These are phyloP conservation scores for Malania oleifera DNA, from an alignment of 164 flowering plant genomes.

Conservation along the genomic window DNA sequence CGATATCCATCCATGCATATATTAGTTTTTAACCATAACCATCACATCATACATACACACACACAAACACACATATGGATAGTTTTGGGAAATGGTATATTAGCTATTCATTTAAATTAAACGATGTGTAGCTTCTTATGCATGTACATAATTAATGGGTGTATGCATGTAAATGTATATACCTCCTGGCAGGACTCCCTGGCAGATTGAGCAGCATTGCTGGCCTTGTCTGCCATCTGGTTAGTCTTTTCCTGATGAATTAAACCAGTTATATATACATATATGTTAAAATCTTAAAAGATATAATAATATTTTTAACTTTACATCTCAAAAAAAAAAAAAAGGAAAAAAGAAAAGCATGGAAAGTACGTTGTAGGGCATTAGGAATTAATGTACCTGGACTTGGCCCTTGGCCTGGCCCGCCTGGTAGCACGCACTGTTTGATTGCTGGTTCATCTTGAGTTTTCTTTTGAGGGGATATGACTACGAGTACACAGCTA, in stretches of 20 bases:
- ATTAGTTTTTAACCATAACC: slow-evolving; percentile 9
- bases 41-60: neutral
- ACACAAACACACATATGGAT: neutral
- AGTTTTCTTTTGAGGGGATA: too few species aligned
- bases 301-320: neutral
- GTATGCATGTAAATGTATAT: neutral
- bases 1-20: slow-evolving; percentile 5
- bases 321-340: neutral
- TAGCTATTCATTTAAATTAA: neutral
- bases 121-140: neutral
- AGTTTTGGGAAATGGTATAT: neutral
- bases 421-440: slow-evolving; percentile 39
- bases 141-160: too few species aligned
- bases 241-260: slow-evolving; percentile 34
- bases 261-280: neutral
- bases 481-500: too few species aligned
- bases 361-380: too few species aligned
- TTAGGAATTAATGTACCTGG: slow-evolving; percentile 20
- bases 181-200: slow-evolving; percentile 46
- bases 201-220: slow-evolving; percentile 34
- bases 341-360: too few species aligned
- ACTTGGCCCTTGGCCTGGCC: slow-evolving; percentile 58
- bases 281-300: slow-evolving; percentile 3
- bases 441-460: neutral
- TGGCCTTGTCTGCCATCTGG: slow-evolving; percentile 36